Percentiles rank a stretch among this genome's conserved stretches.
Conservation (phyloP, 2,329 filamentous ascomycete species). For the Botrytis galanthina region DNA sequence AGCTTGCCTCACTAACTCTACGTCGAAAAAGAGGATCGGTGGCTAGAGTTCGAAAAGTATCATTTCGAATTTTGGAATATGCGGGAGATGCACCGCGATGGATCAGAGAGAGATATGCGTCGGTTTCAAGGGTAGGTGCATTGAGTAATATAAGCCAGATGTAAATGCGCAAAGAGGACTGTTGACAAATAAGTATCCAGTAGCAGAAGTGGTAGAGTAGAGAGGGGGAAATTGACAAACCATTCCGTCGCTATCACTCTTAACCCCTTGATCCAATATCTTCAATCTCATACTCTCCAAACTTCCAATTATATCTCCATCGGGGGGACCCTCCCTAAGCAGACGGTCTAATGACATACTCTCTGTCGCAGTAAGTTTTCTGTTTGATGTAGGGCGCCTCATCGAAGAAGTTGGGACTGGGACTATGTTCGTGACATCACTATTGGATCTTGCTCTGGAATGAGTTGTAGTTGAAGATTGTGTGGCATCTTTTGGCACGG, state of each 20-base stretch:
- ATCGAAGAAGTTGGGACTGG: constrained; percentile 42
- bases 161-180: constrained; percentile 93
- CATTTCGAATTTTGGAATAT: constrained; percentile 96
- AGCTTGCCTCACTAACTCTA: constrained; percentile 89
- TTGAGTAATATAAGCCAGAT: constrained; percentile 94
- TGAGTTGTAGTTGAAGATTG: constrained; percentile 33
- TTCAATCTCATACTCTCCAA: constrained; percentile 71
- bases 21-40: constrained; percentile 97
- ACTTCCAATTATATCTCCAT: constrained; percentile 64
- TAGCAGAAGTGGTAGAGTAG: constrained; percentile 11
- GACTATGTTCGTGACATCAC: constrained; percentile 57
- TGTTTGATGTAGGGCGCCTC: constrained; percentile 47
- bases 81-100: constrained; percentile 91
- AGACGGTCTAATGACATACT: constrained; percentile 68
- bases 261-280: constrained; percentile 72
- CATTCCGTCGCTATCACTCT: constrained; percentile 78
- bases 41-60: constrained; percentile 93
- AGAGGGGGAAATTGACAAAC: constrained; percentile 45
- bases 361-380: constrained; percentile 51
- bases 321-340: constrained; percentile 74
- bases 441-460: constrained; percentile 67
- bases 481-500: constrained; percentile 18
- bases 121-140: constrained; percentile 78
- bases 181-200: constrained; percentile 23
- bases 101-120: constrained; percentile 84